Evolutionary conservation across 2,329 filamentous ascomycete species (phyloP), one percentile per base, ranked within the genome.

Genomic region (Clonostachys sp.): DNA sequence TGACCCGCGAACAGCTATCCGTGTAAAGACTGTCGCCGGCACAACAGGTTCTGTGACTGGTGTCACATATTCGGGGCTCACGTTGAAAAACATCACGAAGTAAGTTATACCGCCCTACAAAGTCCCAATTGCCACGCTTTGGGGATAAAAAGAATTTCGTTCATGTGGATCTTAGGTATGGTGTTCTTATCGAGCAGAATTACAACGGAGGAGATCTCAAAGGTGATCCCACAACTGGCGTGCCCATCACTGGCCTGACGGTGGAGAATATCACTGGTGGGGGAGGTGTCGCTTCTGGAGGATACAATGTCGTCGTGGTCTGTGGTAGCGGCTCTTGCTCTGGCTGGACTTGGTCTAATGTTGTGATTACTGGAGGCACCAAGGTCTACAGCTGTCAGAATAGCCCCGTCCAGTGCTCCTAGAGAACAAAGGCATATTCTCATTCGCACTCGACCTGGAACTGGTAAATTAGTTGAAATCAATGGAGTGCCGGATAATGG

Each of bases 161-260:
- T 30, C 9, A 30, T 30, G 24, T 30, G 24, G 9, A 30, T 30
- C 9, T 4, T 44, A 71, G 73, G 36, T 65, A 68, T 48, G 65
- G 65, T 35, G 59, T 68, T 38, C 56, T 65, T 44, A 67, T 69
- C 45, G 60, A 70, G 55, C 67, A 72, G 57, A 66, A 74, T 58
- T 78, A 78, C 53, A 56, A 72, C 54, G 75, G 75, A 51, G 72
- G 73, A n/a, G 60, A 57, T 14, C 71, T 70, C 5, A 70, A 64
- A 8, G 74, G 73, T 16, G 61, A n/a, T 0, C 70, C 74, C 12
- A 75, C 71, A 35, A 54, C 55, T 24, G 74, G 75, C 35, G 72
- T 80, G n/a, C 75, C 74, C n/a, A 78, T 80, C 58, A 78, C 75
- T 9, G 70, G 65, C 8, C 52, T 80, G 7, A 70, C 64, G 2